Conservation (phyloP, 1,284 basidiomycete species). For the Sporisorium graminicola region DNA sequence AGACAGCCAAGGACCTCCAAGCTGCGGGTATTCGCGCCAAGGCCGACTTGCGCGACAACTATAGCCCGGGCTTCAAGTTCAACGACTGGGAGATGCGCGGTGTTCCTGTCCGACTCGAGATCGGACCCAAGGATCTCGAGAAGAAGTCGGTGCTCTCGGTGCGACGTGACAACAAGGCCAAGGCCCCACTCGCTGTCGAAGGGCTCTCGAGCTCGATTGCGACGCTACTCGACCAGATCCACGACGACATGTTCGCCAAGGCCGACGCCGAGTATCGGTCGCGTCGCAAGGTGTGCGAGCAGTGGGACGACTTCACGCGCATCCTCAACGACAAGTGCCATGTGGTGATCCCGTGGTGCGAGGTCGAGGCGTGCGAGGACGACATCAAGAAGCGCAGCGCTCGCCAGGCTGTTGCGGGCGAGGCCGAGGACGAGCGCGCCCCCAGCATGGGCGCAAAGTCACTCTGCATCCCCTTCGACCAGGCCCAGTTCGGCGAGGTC, state of each 20-base stretch:
- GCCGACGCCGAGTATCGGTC: constrained; percentile 83
- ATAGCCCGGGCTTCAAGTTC: constrained; percentile 99
- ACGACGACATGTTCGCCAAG: constrained; percentile 85
- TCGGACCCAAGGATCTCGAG: constrained; percentile 91
- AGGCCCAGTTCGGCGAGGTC: constrained; percentile 72
- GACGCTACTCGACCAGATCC: constrained; percentile 84
- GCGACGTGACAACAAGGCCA: constrained; percentile 83
- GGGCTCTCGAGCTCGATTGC: constrained; percentile 43
- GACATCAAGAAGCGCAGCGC: constrained; percentile 96
- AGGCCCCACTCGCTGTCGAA: constrained; percentile 47
- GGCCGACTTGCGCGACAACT: constrained; percentile 91
- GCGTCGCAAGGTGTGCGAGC: constrained; percentile 80
- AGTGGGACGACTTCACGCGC: constrained; percentile 91
- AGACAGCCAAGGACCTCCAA: constrained; percentile 73
- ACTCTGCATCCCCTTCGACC: constrained; percentile 96
- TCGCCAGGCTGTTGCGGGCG: constrained; percentile 60
- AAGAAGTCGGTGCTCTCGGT: constrained; percentile 86
- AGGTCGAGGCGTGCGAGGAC: constrained; percentile 92
- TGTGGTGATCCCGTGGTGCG: constrained; percentile 95
- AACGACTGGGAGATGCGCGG: constrained; percentile 95
- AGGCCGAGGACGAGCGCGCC: constrained; percentile 78
- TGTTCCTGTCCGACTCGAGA: constrained; percentile 94
- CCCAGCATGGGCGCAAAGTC: constrained; percentile 99
- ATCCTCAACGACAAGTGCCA: constrained; percentile 89
- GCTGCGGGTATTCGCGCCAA: constrained; percentile 84